Evolutionary conservation across 2,329 filamentous ascomycete species (phyloP).

Genomic region (Cercospora sesami): DNA sequence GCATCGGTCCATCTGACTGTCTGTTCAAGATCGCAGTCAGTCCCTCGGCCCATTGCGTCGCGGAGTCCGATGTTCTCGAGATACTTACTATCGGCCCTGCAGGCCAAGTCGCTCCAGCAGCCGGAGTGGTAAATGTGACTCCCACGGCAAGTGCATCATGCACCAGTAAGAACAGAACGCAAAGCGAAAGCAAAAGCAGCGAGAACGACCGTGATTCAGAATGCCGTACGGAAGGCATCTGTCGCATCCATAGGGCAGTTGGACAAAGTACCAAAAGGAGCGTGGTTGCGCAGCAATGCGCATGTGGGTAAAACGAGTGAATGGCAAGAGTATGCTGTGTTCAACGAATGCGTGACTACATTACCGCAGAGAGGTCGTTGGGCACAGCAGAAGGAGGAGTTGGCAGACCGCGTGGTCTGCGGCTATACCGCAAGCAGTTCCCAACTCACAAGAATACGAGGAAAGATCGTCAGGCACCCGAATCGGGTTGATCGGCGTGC

Average conservation of each 20-base stretch:
- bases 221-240: slow-evolving; percentile 13
- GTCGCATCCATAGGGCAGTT: slow-evolving; percentile 1
- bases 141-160: slow-evolving; percentile 21
- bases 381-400: neutral
- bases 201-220: slow-evolving; percentile 13
- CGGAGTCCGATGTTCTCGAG: too few relatives aligned
- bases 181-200: slow-evolving; percentile 11
- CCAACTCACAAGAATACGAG: neutral
- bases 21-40: neutral
- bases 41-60: neutral
- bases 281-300: neutral
- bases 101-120: slow-evolving; percentile 24
- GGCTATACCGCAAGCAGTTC: slow-evolving; percentile 1
- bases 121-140: slow-evolving; percentile 24
- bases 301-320: neutral
- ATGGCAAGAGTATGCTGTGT: neutral
- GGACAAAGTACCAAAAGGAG: neutral
- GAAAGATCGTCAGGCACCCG: neutral
- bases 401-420: neutral
- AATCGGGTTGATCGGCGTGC: neutral
- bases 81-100: slow-evolving; percentile 20
- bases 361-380: neutral
- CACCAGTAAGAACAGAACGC: slow-evolving; percentile 18
- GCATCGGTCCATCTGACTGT: slow-evolving; percentile 27
- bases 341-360: neutral